These are phyloP conservation scores for Cydonia oblonga DNA, from an alignment of 331 rosid genomes.

Conservation along the genomic window DNA sequence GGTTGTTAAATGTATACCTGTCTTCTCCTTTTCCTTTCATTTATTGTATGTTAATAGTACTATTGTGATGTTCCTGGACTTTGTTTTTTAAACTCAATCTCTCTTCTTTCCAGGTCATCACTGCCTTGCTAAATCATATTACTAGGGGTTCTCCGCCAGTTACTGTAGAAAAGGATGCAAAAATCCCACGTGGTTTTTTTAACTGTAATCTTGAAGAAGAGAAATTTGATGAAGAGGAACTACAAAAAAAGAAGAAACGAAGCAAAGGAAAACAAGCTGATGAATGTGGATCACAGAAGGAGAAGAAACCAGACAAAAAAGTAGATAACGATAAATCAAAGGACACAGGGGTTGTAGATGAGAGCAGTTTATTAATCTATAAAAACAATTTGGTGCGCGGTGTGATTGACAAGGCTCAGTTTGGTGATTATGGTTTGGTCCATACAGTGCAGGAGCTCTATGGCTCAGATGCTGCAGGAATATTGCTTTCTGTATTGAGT, in stretches of 20 bases:
- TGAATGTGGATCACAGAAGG: conserved; percentile 5
- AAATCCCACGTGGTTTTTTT: conserved; percentile 66
- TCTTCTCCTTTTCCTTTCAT: background rate
- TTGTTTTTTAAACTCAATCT: background rate
- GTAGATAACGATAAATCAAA: background rate
- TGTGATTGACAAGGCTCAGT: conserved; percentile 88
- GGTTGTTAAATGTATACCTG: background rate
- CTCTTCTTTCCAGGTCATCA: conserved; percentile 49
- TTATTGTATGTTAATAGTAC: background rate
- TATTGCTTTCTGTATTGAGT: conserved; percentile 75
- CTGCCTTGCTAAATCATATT: conserved; percentile 65
- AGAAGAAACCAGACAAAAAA: conserved; percentile 19
- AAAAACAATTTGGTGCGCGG: conserved; percentile 79
- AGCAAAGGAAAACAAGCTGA: conserved; percentile 2
- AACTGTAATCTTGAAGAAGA: conserved; percentile 31
- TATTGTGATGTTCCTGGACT: background rate
- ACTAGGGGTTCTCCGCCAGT: conserved; percentile 64
- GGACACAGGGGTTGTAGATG: conserved; percentile 20
- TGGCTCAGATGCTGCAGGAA: conserved; percentile 72
- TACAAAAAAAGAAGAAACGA: conserved; percentile 3
- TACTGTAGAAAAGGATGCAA: conserved; percentile 75
- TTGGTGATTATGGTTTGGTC: conserved; percentile 86
- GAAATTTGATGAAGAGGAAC: conserved; percentile 9
- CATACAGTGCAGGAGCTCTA: conserved; percentile 86
- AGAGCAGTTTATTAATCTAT: conserved; percentile 62